Conservation (phyloP, 495 filamentous ascomycete genomes). For the Penicillium riverlandense region DNA sequence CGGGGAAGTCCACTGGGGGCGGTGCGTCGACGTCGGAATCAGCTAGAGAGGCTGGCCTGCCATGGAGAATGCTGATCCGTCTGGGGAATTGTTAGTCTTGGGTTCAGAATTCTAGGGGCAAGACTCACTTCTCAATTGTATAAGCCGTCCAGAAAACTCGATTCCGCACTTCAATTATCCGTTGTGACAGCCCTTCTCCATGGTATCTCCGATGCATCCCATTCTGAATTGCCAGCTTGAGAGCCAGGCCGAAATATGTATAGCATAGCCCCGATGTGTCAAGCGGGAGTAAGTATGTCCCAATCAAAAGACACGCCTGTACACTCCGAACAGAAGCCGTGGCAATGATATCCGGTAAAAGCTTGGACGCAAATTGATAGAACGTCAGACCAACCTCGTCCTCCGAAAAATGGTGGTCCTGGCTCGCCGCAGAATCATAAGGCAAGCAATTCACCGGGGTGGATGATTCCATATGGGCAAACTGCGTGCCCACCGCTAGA, state of each 20-base stretch:
- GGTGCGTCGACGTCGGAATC: constrained; percentile 41
- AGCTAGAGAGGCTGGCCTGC: constrained; percentile 37
- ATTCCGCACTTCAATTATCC: constrained; percentile 40
- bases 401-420: constrained; percentile 41
- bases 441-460: constrained; percentile 34
- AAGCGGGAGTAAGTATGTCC: constrained; percentile 41
- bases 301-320: constrained; percentile 44
- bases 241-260: constrained; percentile 42
- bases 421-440: constrained; percentile 16
- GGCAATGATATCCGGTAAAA: constrained; percentile 48
- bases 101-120: not conserved
- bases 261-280: constrained; percentile 45
- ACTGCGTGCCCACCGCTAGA: constrained; percentile 47
- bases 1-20: constrained; percentile 37
- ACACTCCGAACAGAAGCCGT: constrained; percentile 45
- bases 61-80: constrained; percentile 40
- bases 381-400: constrained; percentile 47
- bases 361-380: constrained; percentile 42
- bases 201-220: constrained; percentile 47
- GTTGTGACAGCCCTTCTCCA: constrained; percentile 34
- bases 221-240: constrained; percentile 47
- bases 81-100: constrained; percentile 12
- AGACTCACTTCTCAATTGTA: constrained; percentile 40
- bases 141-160: constrained; percentile 47
- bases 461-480: constrained; percentile 43